A percentile compares a stretch with the other conserved stretches of the same genome.
Conservation (phyloP, 768 basidiomycete species). For the Tulasnella sp. region DNA sequence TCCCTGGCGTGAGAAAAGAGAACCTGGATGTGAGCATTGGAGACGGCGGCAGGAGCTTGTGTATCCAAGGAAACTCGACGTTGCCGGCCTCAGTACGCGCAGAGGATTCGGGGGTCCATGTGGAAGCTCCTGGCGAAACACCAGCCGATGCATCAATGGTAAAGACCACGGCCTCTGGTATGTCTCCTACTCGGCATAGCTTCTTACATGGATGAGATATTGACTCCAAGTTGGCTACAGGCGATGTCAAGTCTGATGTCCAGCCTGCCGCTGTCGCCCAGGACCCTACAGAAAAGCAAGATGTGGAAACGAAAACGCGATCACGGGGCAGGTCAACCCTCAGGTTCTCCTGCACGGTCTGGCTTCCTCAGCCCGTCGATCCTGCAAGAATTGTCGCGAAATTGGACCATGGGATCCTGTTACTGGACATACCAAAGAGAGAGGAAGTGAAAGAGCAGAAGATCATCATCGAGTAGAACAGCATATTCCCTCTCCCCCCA, state of each 20-base stretch:
- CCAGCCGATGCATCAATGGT: not conserved
- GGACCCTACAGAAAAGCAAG: not conserved
- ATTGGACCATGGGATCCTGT: slow-evolving; percentile 17
- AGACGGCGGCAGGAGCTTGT: slow-evolving; percentile 14
- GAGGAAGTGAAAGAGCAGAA: no score
- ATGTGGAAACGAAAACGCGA: not conserved
- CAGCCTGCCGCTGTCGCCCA: not conserved
- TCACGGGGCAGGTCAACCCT: not conserved
- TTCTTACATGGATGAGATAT: not conserved
- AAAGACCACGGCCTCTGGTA: not conserved
- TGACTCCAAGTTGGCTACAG: no score
- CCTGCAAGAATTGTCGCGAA: slow-evolving; percentile 11
- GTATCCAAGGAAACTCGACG: slow-evolving; percentile 11
- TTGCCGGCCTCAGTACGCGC: not conserved
- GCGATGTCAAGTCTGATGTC: no score
- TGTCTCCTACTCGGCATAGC: no score
- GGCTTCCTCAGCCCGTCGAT: slow-evolving; percentile 18
- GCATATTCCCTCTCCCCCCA: no score
- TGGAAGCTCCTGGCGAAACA: not conserved
- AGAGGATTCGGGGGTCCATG: not conserved
- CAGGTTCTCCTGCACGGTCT: slow-evolving; percentile 17
- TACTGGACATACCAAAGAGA: slow-evolving; percentile 16
- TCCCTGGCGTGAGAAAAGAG: slow-evolving; percentile 19
- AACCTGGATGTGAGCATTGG: slow-evolving; percentile 15
- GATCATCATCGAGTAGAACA: no score